These are phyloP conservation scores for Blastobotrys americana DNA, from an alignment of 805 yeast species.

Conservation along the genomic window DNA sequence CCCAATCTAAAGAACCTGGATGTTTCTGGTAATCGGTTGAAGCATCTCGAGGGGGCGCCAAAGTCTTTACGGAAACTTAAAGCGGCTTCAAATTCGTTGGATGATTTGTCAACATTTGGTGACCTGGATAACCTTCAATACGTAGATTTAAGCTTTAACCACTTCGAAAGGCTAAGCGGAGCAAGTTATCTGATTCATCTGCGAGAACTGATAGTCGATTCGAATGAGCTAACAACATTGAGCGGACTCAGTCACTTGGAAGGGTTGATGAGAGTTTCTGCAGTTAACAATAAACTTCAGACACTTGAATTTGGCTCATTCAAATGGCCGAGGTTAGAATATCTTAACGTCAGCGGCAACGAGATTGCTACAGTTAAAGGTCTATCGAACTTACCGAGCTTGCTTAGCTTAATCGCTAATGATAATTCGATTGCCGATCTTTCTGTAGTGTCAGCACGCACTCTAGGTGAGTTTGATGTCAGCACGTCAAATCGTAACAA, in stretches of 20 bases:
- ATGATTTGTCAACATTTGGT: slow-evolving; percentile 38
- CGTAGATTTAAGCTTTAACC: slow-evolving; percentile 36
- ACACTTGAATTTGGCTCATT: slow-evolving; percentile 17
- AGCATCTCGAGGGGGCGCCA: slow-evolving; percentile 43
- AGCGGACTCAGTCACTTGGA: slow-evolving; percentile 36
- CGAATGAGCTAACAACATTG: slow-evolving; percentile 34
- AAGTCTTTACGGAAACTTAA: slow-evolving; percentile 32
- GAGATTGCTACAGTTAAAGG: slow-evolving; percentile 21
- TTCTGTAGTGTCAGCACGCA: background rate
- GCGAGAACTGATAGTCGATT: slow-evolving; percentile 37
- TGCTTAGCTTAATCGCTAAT: slow-evolving; percentile 36
- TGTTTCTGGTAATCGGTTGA: slow-evolving; percentile 36
- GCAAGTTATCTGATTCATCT: slow-evolving; percentile 34
- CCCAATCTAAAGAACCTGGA: slow-evolving; percentile 37
- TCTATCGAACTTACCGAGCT: slow-evolving; percentile 22
- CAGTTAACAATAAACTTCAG: slow-evolving; percentile 21
- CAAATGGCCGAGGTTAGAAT: slow-evolving; percentile 22
- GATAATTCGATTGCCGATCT: slow-evolving; percentile 26
- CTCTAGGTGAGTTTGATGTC: slow-evolving; percentile 22
- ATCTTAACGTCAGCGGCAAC: slow-evolving; percentile 23
- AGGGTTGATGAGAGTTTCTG: slow-evolving; percentile 25
- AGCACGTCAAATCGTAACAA: slow-evolving; percentile 23
- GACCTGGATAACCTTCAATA: slow-evolving; percentile 38
- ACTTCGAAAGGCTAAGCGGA: slow-evolving; percentile 32
- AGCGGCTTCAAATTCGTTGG: slow-evolving; percentile 34